phyloP scores from a whole-genome alignment of 2,329 filamentous ascomycete genomes.

The Pseudogymnoascus sp. region DNA sequence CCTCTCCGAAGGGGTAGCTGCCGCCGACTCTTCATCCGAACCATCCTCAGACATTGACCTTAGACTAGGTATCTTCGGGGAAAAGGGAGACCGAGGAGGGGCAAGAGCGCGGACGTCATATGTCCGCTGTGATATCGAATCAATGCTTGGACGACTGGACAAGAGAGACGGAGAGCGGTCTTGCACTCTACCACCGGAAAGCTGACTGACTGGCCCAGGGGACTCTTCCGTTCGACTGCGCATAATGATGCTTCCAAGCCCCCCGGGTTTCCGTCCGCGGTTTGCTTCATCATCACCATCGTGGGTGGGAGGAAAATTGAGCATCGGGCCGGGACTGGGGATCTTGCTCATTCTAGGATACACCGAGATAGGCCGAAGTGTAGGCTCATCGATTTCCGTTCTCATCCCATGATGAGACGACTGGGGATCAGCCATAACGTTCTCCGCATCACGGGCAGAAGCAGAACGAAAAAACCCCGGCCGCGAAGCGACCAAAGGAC shows the following conservation, averaged over 20 bases:
- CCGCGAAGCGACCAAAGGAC: slow-evolving; percentile 68
- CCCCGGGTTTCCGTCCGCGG: background rate
- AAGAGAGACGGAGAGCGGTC: slow-evolving; percentile 16
- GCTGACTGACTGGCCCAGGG: slow-evolving; percentile 40
- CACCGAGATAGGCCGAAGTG: slow-evolving; percentile 58
- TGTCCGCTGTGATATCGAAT: slow-evolving; percentile 23
- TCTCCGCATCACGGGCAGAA: slow-evolving; percentile 52
- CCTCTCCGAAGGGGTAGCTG: slow-evolving; percentile 47
- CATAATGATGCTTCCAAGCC: background rate
- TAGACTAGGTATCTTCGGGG: slow-evolving; percentile 45
- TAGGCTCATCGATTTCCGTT: slow-evolving; percentile 45
- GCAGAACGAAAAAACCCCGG: slow-evolving; percentile 74
- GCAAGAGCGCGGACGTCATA: slow-evolving; percentile 35
- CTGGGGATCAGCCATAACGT: slow-evolving; percentile 26
- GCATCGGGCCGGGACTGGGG: slow-evolving; percentile 17
- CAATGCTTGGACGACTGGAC: slow-evolving; percentile 20
- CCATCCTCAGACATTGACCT: slow-evolving; percentile 55
- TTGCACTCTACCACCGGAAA: slow-evolving; percentile 12
- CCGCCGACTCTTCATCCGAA: slow-evolving; percentile 61
- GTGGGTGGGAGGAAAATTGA: background rate
- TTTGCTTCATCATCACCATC: background rate
- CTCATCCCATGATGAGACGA: slow-evolving; percentile 40
- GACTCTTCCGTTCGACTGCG: slow-evolving; percentile 44
- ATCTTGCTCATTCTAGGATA: slow-evolving; percentile 65
- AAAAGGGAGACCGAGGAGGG: slow-evolving; percentile 36